Base-by-base conservation (phyloP, 805 yeast species). In the Cyberlindnera maritima region DNA sequence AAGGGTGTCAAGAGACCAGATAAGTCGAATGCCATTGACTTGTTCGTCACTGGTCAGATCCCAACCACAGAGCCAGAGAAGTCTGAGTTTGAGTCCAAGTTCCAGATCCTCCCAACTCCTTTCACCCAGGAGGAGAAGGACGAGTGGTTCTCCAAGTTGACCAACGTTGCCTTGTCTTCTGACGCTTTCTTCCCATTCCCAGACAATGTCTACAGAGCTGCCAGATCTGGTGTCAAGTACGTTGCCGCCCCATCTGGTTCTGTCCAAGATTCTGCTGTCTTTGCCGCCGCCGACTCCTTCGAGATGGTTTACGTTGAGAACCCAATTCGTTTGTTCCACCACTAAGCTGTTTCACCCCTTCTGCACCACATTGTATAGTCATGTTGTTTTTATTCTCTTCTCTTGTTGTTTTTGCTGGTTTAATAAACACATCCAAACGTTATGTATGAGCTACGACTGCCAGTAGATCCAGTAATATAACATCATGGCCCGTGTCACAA, bases 171-270 rank as follows among this genome's bases (percentile, higher is more conserved):
- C 12, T 76, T 91, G 59, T 85, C 97, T 15, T 90, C 97, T 3
- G 99, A 94, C 67, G 99, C 99, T 25, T 94, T 94, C 82, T 94
- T 94, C 96, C 99, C 99, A 72, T 94, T 94, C 94, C 94, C 98
- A 57, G 99, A 94, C 71, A 94, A 94, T 66, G 96, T 94, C 59
- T 90, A 92, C 81, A 83, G 99, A 70, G 98, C 98, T 55, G 97
- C 83, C 43, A 83, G 88, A 76, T 85, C 96, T 17, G 99, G 99
- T 68, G 99, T 91, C 60, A 89, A 88, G 70, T 94, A 75, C 74
- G 78, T 94, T 65, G 95, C 96, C 62, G 99, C 99, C 43, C 96
- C 99, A 49, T 81, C 95, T 42, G 99, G 99, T 48, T 89, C 97
- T 18, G 97, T 94, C 53, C 92, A 89, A 89, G 99, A 94, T 72